phyloP scores from a whole-genome alignment of 2,329 filamentous ascomycete species.

The Alternaria triticina region DNA sequence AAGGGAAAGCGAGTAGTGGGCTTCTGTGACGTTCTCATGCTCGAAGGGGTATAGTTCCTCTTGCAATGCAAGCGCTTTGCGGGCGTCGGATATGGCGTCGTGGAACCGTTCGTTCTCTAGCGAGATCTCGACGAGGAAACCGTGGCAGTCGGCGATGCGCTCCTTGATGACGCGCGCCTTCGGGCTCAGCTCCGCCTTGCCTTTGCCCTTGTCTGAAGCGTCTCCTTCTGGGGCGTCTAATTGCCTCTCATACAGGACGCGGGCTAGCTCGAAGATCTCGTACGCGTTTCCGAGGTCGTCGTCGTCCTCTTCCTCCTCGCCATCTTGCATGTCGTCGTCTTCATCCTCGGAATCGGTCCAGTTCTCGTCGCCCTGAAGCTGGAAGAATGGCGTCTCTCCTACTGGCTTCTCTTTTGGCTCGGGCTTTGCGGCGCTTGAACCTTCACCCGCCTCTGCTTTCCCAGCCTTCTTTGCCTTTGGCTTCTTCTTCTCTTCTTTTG shows the following conservation, averaged over 20 bases:
- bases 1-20: conserved; percentile 93
- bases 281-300: conserved; percentile 70
- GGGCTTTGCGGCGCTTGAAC: conserved; percentile 35
- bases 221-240: conserved; percentile 52
- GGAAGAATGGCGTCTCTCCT: conserved; percentile 79
- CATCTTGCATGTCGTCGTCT: conserved; percentile 64
- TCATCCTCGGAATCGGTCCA: conserved; percentile 78
- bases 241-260: conserved; percentile 64
- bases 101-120: conserved; percentile 93
- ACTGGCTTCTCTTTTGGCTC: conserved; percentile 56
- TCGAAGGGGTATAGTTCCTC: conserved; percentile 78
- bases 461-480: conserved; percentile 55
- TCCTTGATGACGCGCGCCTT: conserved; percentile 64
- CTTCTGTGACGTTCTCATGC: conserved; percentile 87
- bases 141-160: conserved; percentile 88
- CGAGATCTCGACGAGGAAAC: conserved; percentile 94
- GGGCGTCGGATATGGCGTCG: conserved; percentile 84
- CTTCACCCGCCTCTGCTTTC: conserved; percentile 48
- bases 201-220: conserved; percentile 52
- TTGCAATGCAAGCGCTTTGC: conserved; percentile 78
- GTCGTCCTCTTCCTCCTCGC: conserved; percentile 59
- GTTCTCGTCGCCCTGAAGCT: conserved; percentile 93
- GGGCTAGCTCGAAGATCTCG: conserved; percentile 68
- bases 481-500: conserved; percentile 62
- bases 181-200: conserved; percentile 52